Base-by-base conservation (phyloP, 1,139 yeast genomes). In the Yamadazyma kanchanaburiensis region DNA sequence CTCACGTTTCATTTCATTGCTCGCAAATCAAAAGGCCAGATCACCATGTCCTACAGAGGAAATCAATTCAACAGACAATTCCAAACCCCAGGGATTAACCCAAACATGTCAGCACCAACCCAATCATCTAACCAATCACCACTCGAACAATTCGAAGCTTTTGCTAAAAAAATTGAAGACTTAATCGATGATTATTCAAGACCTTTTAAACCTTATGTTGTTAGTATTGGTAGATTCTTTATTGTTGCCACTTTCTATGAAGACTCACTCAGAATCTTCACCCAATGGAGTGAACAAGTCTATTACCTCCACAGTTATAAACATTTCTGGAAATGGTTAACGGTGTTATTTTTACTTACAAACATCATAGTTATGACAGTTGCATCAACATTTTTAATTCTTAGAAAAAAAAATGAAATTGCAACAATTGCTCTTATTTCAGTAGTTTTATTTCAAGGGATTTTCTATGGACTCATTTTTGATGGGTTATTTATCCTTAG, bases 241-340 rank as follows among this genome's bases (percentile, higher is more conserved):
- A 88, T 91, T 43, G 96, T 91, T 37, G 96, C 95, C 31, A 91
- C 98, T 1, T 91, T 89, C 54, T 77, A 80, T 47, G 98, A 91
- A 58, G 98, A 91, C 53, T 78, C 96, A 2, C 56, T 83, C 36
- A 74, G 98, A 56, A 86, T 91, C 48, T 52, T 80, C 37, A 68
- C 88, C 11, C 97, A 89, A 60, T 91, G 97, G 97, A 59, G 72
- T 20, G 95, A 88, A 50, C 98, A 91, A 58, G 87, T 87, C 18
- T 81, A 78, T 53, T 91, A 85, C 56, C 70, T 91, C 47, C 76
- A 86, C 65, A 77, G 77, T 46, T 84, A 80, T 63, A 80, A 95
- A 51, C 87, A 81, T 48, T 60, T 81, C 39, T 94, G 95, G 61
- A 73, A 77, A 45, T 77, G 85, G 71, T 57, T 89, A 35, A 87